A percentile compares a stretch with the other conserved stretches of the same genome.
These are phyloP conservation scores for Cryphonectria naterciae DNA, from an alignment of 2,329 filamentous ascomycete genomes.

Conservation along the genomic window DNA sequence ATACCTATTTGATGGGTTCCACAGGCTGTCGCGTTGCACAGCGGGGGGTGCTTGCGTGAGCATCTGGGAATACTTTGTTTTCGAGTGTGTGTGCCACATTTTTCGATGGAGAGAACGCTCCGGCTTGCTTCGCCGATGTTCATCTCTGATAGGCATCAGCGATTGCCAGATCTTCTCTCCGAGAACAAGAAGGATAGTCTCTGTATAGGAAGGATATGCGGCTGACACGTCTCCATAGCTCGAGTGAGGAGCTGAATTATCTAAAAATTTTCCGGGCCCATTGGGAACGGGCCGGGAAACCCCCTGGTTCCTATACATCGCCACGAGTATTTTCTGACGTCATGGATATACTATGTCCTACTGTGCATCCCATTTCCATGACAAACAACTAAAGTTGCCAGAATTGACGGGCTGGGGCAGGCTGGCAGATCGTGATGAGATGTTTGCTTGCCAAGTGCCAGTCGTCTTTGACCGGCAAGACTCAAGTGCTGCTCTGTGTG, in stretches of 20 bases:
- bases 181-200: background rate
- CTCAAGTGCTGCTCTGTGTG: background rate
- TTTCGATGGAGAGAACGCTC: background rate
- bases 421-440: background rate
- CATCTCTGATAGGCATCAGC: background rate
- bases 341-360: slow-evolving; percentile 1
- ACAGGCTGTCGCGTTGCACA: slow-evolving; percentile 1
- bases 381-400: background rate
- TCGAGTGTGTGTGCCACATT: background rate
- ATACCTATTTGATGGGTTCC: background rate
- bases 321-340: slow-evolving; percentile 1
- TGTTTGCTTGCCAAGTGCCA: background rate
- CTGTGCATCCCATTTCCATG: background rate
- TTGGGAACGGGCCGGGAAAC: slow-evolving; percentile 2
- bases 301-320: slow-evolving; percentile 4
- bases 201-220: background rate
- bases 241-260: background rate
- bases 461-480: background rate
- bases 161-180: background rate
- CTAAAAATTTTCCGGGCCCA: slow-evolving; percentile 1
- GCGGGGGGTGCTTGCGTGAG: background rate
- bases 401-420: background rate
- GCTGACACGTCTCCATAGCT: slow-evolving; percentile 1
- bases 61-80: background rate
- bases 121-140: background rate